Percentiles rank a stretch among this genome's conserved stretches.
Conservation (phyloP, 352 stramenopile species). For the Phytophthora cryptogea region DNA sequence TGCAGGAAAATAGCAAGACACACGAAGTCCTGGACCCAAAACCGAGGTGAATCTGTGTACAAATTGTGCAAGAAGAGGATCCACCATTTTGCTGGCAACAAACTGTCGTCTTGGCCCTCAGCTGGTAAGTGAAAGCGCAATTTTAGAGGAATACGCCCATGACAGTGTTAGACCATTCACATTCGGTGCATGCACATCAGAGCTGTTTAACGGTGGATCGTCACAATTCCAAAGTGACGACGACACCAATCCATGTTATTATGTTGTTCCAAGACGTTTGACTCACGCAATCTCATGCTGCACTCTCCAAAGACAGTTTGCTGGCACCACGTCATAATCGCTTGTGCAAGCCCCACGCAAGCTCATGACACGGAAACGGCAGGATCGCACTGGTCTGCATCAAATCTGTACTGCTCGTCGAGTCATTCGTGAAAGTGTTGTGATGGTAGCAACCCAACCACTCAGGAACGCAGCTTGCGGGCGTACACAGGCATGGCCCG, state of each 20-base stretch:
- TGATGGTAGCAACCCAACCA: constrained; percentile 4
- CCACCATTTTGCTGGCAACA: no score
- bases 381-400: not conserved
- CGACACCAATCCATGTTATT: not conserved
- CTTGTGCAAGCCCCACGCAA: constrained; percentile 6
- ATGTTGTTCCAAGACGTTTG: not conserved
- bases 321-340: constrained; percentile 2
- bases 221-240: constrained; percentile 1
- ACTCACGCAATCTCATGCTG: constrained; percentile 16
- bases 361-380: not conserved
- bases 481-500: constrained; percentile 13
- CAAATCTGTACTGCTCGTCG: not conserved
- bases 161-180: no score
- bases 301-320: not conserved
- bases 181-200: no score
- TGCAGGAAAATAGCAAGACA: no score
- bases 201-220: no score
- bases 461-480: constrained; percentile 24
- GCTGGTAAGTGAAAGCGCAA: no score
- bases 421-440: constrained; percentile 17
- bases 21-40: not conserved
- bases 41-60: constrained; percentile 7
- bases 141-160: no score
- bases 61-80: no score
- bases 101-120: no score